Conservation (phyloP, 129 eudicot species). For the Dittrichia graveolens region DNA sequence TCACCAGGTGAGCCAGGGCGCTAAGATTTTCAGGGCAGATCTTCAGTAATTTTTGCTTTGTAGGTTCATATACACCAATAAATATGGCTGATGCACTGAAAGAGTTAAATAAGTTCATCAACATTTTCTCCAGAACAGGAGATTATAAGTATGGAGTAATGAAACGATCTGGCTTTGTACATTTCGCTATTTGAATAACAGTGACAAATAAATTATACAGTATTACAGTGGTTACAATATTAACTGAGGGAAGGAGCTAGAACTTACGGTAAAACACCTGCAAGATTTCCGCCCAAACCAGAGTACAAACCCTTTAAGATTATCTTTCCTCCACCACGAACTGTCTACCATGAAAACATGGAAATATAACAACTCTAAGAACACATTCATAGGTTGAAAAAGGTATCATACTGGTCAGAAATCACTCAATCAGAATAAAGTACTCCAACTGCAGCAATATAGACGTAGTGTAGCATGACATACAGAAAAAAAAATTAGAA, state of each 20-base stretch:
- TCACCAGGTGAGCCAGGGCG: constrained; percentile 85
- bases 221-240: background rate
- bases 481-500: background rate
- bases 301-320: constrained; percentile 78
- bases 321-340: constrained; percentile 76
- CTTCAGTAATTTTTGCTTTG: constrained; percentile 69
- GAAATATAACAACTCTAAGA: background rate
- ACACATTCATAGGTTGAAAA: background rate
- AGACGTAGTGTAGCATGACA: too few relatives aligned
- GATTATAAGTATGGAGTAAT: background rate
- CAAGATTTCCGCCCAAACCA: constrained; percentile 83
- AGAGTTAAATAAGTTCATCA: constrained; percentile 20
- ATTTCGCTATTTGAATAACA: too few relatives aligned
- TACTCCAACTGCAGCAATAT: background rate
- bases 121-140: background rate
- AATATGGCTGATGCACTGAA: constrained; percentile 90
- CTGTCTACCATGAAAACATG: constrained; percentile 52
- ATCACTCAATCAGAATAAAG: background rate
- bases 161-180: too few relatives aligned
- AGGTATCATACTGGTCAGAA: background rate
- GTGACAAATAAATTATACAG: background rate
- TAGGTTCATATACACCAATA: constrained; percentile 89
- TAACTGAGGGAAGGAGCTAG: background rate
- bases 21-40: constrained; percentile 70
- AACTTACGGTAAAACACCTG: constrained; percentile 88